Base-by-base conservation (phyloP, 1,139 yeast genomes). In the Saccharomyces pastorianus region DNA sequence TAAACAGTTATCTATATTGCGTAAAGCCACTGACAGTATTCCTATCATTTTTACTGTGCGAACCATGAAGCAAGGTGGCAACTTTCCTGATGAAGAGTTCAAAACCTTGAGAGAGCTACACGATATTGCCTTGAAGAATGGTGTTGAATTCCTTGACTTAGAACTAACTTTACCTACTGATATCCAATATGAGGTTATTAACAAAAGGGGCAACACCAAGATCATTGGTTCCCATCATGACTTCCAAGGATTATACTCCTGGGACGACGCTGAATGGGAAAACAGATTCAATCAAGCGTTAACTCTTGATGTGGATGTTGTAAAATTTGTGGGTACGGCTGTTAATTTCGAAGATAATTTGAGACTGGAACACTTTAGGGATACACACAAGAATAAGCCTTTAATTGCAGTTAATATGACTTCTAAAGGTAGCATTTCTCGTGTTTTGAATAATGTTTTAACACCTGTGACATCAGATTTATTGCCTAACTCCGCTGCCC, bases 331-430 rank as follows among this genome's bases (percentile, higher is more conserved):
- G 50, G 96, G 96, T 27, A 75, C 76, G 53, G 96, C 97, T 7
- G 66, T 72, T 1, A 63, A 71, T 0, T 76, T 88, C 63, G 72
- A 74, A 48, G 96, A 90, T 66, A 93, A 93, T 69, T 72, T 85
- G 58, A 73, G 72, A 2, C 75, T 91, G 56, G 96, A 89, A 67
- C 68, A 69, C 27, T 93, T 91, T 75, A 81, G 91, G 67, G 57
- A 71, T 0, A 49, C 67, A 2, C 83, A 83, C 64, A 71, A 73
- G 51, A 61, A 67, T 9, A 76, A 77, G 58, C 96, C 96, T 3
- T 75, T 91, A 65, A 81, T 90, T 71, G 93, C 95, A 13, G 83
- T 88, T 62, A 93, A 93, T 68, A 83, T 85, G 86, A 87, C 95
- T 2, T 80, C 75, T 53, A 62, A 70, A 20, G 98, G 98, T 26